Conservation (phyloP, 345 rosid genomes). For the Eucalyptus cladocalyx region DNA sequence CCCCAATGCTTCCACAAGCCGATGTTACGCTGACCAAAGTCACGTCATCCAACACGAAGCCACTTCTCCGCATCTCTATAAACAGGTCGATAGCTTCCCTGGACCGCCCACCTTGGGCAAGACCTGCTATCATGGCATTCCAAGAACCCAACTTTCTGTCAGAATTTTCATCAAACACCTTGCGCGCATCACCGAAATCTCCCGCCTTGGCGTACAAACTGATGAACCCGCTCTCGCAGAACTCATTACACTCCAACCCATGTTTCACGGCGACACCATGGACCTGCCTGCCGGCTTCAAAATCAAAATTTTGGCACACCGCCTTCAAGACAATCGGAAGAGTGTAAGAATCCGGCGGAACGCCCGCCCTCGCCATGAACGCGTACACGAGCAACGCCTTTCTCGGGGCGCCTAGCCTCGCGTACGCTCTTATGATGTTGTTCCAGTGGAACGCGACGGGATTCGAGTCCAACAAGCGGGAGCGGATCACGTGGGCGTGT, state of each 20-base stretch:
- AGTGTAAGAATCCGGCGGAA: no score
- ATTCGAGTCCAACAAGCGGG: no score
- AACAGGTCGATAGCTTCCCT: slow-evolving; percentile 52
- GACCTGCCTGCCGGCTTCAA: no score
- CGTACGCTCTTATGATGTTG: no score
- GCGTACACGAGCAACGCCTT: no score
- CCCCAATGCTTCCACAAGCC: slow-evolving; percentile 69
- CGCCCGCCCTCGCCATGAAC: no score
- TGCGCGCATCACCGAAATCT: slow-evolving; percentile 31
- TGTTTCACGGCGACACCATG: no score
- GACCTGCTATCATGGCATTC: slow-evolving; percentile 74
- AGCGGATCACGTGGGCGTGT: no score
- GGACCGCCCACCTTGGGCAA: slow-evolving; percentile 42
- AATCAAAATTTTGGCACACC: no score
- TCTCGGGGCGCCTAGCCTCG: no score
- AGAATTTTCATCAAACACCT: slow-evolving; percentile 65
- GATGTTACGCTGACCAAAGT: slow-evolving; percentile 70
- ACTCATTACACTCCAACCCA: neutral
- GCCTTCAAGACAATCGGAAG: no score
- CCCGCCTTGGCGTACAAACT: slow-evolving; percentile 41
- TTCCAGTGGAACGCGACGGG: no score
- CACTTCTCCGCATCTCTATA: slow-evolving; percentile 34
- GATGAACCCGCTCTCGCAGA: slow-evolving; percentile 73
- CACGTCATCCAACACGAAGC: slow-evolving; percentile 66
- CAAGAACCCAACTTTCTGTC: slow-evolving; percentile 73